Base-by-base conservation (phyloP, 2,329 filamentous ascomycete genomes). In the Colletotrichum echinochloae region DNA sequence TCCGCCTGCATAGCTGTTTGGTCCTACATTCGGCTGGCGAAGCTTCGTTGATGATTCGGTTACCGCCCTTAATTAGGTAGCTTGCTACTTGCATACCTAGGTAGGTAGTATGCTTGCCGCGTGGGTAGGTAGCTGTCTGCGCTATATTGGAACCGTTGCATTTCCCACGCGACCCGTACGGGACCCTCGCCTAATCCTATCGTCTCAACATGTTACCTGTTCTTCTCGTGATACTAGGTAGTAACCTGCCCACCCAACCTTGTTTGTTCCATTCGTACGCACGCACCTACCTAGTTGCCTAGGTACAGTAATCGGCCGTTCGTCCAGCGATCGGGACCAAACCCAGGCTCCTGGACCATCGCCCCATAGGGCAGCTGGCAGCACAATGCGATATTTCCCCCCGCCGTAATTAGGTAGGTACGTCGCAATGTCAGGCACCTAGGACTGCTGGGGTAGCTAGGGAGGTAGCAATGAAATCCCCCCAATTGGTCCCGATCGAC, bases 301-400 rank as follows among this genome's bases (percentile, higher is more conserved):
- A 20, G 5, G 41, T 11, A 23, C 41, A 46, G 41, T 33, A 8
- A 8, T 33, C 4, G 30, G 30, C 33, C 20, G 18, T 55, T 37
- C 30, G 57, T 23, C 35, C 56, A n/a, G 20, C 56, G 30, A 18
- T 44, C 26, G 46, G 16, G 52, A 61, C 37, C 52, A 52, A 23
- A 37, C 56, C 67, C 64, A 54, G 67, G 41, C 49, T 52, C 64
- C 67, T 67, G 64, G 64, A 62, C 67, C 64, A 62, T 35, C n/a
- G 44, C 57, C 57, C 64, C 64, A 62, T 51, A 62, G 44, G 16
- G 37, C 51, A 67, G 52, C 52, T 66, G 55, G 41, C 55, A 70
- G 26, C 41, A 11, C n/a, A 35, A 18, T 61, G 63, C n/a, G n/a
- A n/a, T 23, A 11, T 26, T 37, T 23, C 12, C 30, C 23, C 30